Percentiles rank a stretch among this genome's conserved stretches.
phyloP scores from a whole-genome alignment of 2,329 filamentous ascomycete species.

The Botryotinia calthae region DNA sequence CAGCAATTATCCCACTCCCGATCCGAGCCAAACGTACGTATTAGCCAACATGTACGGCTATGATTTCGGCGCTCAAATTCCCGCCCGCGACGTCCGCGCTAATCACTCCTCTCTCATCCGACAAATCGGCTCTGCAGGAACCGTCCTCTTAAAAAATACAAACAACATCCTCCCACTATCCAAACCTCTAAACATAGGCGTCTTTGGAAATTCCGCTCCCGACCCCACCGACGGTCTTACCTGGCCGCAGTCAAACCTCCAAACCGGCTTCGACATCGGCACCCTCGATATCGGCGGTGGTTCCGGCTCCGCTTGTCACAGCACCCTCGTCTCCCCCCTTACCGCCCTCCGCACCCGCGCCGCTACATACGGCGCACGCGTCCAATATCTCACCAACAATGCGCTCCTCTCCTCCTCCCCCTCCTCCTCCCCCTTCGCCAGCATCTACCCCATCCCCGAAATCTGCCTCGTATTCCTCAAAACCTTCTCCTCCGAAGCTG shows the following conservation, averaged over 20 bases:
- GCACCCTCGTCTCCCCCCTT: slow-evolving; percentile 58
- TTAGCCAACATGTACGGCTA: slow-evolving; percentile 50
- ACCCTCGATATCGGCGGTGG: slow-evolving; percentile 30
- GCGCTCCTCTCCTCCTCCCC: slow-evolving; percentile 13
- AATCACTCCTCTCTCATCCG: slow-evolving; percentile 38
- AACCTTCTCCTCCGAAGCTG: slow-evolving; percentile 69
- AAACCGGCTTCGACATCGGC: slow-evolving; percentile 22
- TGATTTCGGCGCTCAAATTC: slow-evolving; percentile 22
- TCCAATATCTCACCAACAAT: slow-evolving; percentile 27
- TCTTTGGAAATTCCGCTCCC: slow-evolving; percentile 58
- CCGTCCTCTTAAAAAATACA: slow-evolving; percentile 61
- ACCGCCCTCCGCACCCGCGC: slow-evolving; percentile 48
- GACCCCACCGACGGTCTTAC: slow-evolving; percentile 47
- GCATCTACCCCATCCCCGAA: slow-evolving; percentile 4
- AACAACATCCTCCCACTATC: slow-evolving; percentile 60
- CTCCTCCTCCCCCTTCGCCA: neutral
- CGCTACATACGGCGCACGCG: slow-evolving; percentile 10
- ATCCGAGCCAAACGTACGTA: slow-evolving; percentile 41
- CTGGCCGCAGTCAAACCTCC: neutral
- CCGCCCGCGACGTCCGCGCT: slow-evolving; percentile 65
- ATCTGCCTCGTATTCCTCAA: slow-evolving; percentile 48
- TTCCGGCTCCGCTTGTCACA: slow-evolving; percentile 51
- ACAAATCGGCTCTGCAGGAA: slow-evolving; percentile 54
- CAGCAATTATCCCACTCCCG: slow-evolving; percentile 37
- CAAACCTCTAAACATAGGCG: slow-evolving; percentile 45